These are phyloP conservation scores for Dryadomyces quercivorus DNA, from an alignment of 2,329 filamentous ascomycete species.

Conservation along the genomic window DNA sequence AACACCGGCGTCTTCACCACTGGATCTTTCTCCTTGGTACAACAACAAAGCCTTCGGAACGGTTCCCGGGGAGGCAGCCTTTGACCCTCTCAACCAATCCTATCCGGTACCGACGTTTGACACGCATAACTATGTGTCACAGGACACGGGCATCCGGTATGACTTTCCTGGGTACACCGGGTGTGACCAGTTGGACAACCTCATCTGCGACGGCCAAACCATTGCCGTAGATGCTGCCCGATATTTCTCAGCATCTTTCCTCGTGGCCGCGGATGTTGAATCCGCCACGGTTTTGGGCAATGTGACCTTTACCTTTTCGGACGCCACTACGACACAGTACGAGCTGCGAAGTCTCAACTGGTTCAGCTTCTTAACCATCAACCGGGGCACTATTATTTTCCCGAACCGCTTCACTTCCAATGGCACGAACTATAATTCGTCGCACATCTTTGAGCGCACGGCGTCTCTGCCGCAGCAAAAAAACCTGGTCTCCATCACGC, in stretches of 20 bases:
- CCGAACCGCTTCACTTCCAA: constrained; percentile 27
- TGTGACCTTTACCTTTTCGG: constrained; percentile 28
- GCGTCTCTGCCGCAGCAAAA: constrained; percentile 24
- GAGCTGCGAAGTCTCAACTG: constrained; percentile 33
- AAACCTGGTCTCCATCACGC: constrained; percentile 23
- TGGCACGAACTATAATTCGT: constrained; percentile 28
- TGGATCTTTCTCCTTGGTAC: constrained; percentile 23
- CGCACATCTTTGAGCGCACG: constrained; percentile 32
- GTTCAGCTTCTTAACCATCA: constrained; percentile 14
- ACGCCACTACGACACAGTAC: constrained; percentile 19
- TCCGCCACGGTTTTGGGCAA: constrained; percentile 25
- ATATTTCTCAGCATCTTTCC: constrained; percentile 6
- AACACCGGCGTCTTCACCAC: constrained; percentile 13
- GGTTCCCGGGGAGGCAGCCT: constrained; percentile 30
- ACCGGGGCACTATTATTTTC: constrained; percentile 31
- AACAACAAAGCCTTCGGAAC: constrained; percentile 36
- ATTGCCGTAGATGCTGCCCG: not conserved
- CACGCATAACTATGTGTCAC: constrained; percentile 6
- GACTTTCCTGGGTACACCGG: constrained; percentile 27
- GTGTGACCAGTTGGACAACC: constrained; percentile 24
- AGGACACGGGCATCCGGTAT: constrained; percentile 26
- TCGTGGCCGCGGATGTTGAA: constrained; percentile 22
- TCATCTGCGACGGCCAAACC: constrained; percentile 28
- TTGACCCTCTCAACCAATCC: constrained; percentile 28
- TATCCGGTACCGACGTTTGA: constrained; percentile 20